Evolutionary conservation across 2,329 filamentous ascomycete species (phyloP).

Genomic region (Penicillium hordei): DNA sequence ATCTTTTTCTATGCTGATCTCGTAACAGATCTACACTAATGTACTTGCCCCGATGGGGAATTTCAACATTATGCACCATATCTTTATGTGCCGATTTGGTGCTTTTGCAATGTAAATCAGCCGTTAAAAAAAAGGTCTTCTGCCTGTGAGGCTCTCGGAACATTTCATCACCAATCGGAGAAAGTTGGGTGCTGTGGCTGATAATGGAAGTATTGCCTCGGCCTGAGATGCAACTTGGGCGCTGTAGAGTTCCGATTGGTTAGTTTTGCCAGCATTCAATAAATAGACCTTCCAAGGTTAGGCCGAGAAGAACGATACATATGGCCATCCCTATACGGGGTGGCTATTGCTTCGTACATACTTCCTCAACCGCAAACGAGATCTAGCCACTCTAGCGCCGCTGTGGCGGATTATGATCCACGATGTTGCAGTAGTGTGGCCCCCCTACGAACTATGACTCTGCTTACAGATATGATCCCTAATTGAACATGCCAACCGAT

Average conservation of each 20-base stretch:
- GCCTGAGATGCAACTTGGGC: conserved; percentile 1
- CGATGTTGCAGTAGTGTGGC: neutral
- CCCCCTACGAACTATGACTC: neutral
- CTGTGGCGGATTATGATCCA: conserved; percentile 2
- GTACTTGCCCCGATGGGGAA: neutral
- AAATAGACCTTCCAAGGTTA: neutral
- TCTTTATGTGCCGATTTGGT: no score
- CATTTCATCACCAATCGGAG: neutral
- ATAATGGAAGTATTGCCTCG: conserved; percentile 1
- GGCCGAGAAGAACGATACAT: neutral
- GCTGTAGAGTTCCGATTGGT: conserved; percentile 7
- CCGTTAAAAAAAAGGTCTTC: neutral
- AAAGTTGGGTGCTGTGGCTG: neutral
- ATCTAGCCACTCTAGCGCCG: conserved; percentile 6
- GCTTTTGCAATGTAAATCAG: neutral
- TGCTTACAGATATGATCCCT: neutral
- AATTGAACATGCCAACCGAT: neutral
- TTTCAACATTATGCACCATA: neutral
- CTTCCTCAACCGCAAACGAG: neutral
- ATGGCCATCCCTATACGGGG: neutral
- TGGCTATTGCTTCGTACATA: neutral
- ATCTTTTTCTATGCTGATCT: neutral
- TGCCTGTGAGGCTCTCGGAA: neutral
- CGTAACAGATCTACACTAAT: neutral
- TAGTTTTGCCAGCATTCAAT: neutral